Base-by-base conservation (phyloP, 768 basidiomycete genomes). In the Leccinum boreale region DNA sequence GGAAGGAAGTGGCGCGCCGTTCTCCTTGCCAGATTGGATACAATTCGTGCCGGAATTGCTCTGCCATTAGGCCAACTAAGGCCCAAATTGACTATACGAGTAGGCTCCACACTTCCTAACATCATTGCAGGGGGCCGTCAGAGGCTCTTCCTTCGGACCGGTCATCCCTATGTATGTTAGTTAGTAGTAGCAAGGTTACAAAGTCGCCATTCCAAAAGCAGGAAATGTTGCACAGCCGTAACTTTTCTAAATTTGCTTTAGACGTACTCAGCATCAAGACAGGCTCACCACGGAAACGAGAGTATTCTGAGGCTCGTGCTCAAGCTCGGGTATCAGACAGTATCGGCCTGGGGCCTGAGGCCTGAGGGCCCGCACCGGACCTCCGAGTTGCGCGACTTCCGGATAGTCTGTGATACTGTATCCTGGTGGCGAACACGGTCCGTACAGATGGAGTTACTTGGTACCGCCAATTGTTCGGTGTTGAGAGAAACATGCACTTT, bases 1-100 rank as follows among this genome's bases (percentile, higher is more conserved):
- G 61, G 66, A 67, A 57, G 44, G 21, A 53, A 66, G 61, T 29
- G 29, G 29, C 64, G 68, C 67, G 63, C 50, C 58, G 63, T 63
- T n/a, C 10, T 23, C 12, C 5, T 44, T 44, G n/a, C 42, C 42
- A 42, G 39, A 42, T 19, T 44, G 42, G 42, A 44, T 5, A 5
- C 42, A 44, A 44, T 44, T 42, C 39, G 39, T 42, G n/a, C 39
- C 39, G 39, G 39, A 42, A 39, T n/a, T 42, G 8, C 39, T 42
- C 9, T n/a, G 17, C 17, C 9, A 10, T 28, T 28, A 42, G 39
- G 39, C 39, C 39, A n/a, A n/a, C 0, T 42, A 9, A 9, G 17
- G 17, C 36, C 17, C 36, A 42, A 5, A 17, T 42, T n/a, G n/a
- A n/a, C n/a, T 4, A 42, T 42, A 42, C n/a, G 9, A 42, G 39